Evolutionary conservation across 202 grass and related monocot genomes (phyloP).

Genomic region (Tripidium arundinaceum): DNA sequence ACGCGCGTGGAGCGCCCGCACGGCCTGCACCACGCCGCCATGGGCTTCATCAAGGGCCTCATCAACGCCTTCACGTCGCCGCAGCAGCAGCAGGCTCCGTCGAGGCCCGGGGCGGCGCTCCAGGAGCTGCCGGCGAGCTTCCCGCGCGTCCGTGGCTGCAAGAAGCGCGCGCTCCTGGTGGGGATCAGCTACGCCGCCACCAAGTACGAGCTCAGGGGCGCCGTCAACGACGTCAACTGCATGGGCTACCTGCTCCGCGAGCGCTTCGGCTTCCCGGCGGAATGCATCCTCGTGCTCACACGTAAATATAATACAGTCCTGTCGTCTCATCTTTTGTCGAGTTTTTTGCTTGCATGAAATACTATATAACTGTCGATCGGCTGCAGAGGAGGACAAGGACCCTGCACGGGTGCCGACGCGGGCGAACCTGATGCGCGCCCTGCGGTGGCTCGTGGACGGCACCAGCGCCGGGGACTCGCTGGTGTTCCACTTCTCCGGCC

Average conservation of each 20-base stretch:
- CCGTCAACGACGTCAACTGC: conserved; percentile 76
- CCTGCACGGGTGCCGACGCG: conserved; percentile 40
- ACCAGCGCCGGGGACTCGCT: conserved; percentile 57
- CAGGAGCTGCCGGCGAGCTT: background rate
- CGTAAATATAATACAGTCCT: background rate
- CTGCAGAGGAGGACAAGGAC: conserved; percentile 58
- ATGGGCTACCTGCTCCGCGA: conserved; percentile 52
- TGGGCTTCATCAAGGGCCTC: conserved; percentile 51
- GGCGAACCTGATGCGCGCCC: conserved; percentile 53
- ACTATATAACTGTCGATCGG: too few relatives aligned
- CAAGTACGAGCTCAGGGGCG: conserved; percentile 69
- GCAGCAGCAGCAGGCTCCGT: background rate
- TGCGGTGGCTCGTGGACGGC: conserved; percentile 80
- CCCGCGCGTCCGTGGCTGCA: conserved; percentile 38
- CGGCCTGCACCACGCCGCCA: conserved; percentile 25
- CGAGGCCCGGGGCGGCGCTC: background rate
- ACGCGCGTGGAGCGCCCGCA: conserved; percentile 30
- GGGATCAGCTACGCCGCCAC: conserved; percentile 62
- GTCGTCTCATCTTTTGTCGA: too few relatives aligned
- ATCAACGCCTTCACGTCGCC: conserved; percentile 5
- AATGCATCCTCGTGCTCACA: conserved; percentile 65
- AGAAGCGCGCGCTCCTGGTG: conserved; percentile 74
- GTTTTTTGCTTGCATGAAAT: too few relatives aligned
- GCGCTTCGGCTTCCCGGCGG: conserved; percentile 47
- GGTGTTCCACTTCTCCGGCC: conserved; percentile 88